Evolutionary conservation across 2,329 filamentous ascomycete species (phyloP).

Genomic region (Helotiales sp.): DNA sequence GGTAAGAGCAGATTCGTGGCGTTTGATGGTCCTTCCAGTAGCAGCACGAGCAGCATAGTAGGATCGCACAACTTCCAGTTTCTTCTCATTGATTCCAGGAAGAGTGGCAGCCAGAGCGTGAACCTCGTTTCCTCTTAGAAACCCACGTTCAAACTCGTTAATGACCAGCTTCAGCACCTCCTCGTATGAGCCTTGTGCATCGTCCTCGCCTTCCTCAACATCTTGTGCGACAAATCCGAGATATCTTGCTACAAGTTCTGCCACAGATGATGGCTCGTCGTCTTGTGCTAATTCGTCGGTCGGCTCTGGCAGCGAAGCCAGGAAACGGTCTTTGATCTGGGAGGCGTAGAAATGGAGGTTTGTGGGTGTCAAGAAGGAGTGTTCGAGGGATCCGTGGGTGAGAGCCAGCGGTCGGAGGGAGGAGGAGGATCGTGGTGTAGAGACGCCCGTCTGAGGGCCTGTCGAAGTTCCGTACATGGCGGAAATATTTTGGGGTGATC

Average conservation of each 20-base stretch:
- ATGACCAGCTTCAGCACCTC: conserved; percentile 90
- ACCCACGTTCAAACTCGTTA: conserved; percentile 95
- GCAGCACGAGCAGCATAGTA: conserved; percentile 91
- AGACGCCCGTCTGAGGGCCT: conserved; percentile 91
- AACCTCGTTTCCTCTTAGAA: conserved; percentile 93
- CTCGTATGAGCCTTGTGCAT: conserved; percentile 82
- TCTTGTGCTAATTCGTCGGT: conserved; percentile 98
- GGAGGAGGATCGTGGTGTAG: conserved; percentile 89
- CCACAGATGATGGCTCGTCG: conserved; percentile 95
- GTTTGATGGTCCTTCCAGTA: conserved; percentile 80
- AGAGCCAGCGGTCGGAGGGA: conserved; percentile 90
- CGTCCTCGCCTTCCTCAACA: conserved; percentile 90
- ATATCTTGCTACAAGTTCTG: conserved; percentile 91
- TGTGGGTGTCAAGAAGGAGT: conserved; percentile 93
- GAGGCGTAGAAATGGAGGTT: conserved; percentile 94
- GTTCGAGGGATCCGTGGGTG: conserved; percentile 91
- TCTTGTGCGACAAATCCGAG: conserved; percentile 86
- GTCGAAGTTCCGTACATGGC: conserved; percentile 84
- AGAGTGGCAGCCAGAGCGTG: conserved; percentile 84
- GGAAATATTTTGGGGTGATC: conserved; percentile 23
- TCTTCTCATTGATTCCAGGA: conserved; percentile 91
- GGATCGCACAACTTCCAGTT: conserved; percentile 81
- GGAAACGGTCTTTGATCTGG: conserved; percentile 89
- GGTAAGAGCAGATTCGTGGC: conserved; percentile 90
- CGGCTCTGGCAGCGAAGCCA: conserved; percentile 78